Evolutionary conservation across 192 early-diverging fungal genomes (phyloP), one percentile per base, ranked within the genome.

Genomic region (Gigaspora rosea): DNA sequence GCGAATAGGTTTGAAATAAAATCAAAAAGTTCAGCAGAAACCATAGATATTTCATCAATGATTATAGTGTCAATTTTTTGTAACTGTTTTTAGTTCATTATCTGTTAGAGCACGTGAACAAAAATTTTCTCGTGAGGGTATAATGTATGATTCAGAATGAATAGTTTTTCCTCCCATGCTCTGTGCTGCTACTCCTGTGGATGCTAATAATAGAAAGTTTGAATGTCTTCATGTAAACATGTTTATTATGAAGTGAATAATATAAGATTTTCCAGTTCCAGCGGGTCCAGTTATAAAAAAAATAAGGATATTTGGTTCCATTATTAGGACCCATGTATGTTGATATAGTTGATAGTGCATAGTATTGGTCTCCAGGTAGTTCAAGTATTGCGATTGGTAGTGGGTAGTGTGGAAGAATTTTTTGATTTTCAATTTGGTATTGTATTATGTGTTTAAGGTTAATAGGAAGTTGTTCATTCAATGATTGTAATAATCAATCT

Each of bases 181-280:
- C 16, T 69, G 67, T n/a, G 67, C 67, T 11, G 67, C 18, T 10
- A 47, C 15, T 18, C 15, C 66, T 12, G 41, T 68, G 10, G 41
- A 35, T n/a, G 41, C 33, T 68, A 68, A 12, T 16, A 68, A 46
- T 68, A 50, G 35, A 20, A n/a, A 68, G 3, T 48, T 69, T 12
- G 46, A 46, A 69, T 50, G 16, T 69, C 49, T 69, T 47, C 48
- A 16, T 48, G 8, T 47, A 68, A 50, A 6, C 15, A 48, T 6
- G 41, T 48, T 50, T 27, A 20, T 49, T 41, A 68, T 68, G 3
- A 68, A 22, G 3, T 69, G 11, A 2, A 47, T 68, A 8, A 68
- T 68, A 68, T 50, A 69, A 22, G 46, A 69, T 69, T 69, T 69
- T 50, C n/a, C 46, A 9, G 46, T 69, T n/a, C 67, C 16, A 69